Evolutionary conservation across 2,329 filamentous ascomycete genomes (phyloP).

Genomic region (Cordyceps farinosa): DNA sequence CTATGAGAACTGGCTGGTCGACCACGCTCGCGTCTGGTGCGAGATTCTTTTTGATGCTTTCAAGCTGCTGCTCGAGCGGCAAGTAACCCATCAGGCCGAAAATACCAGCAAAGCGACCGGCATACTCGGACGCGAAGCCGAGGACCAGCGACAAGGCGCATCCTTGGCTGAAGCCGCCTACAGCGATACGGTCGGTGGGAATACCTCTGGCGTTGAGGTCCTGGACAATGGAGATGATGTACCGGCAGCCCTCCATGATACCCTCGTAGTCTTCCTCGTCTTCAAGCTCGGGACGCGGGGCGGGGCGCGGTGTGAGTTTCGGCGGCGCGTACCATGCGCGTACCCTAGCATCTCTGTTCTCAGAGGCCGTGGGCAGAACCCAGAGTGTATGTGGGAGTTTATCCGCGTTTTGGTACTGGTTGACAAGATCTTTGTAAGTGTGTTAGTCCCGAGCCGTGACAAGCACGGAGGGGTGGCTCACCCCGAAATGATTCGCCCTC

Average conservation of each 20-base stretch:
- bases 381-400: neutral
- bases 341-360: constrained; percentile 9
- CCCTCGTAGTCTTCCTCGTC: constrained; percentile 11
- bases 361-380: neutral
- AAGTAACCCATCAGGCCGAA: constrained; percentile 4
- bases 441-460: neutral
- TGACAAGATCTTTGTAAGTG: neutral
- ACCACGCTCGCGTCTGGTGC: neutral
- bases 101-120: neutral
- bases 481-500: constrained; percentile 7
- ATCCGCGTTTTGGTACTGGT: neutral
- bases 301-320: neutral
- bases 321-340: neutral
- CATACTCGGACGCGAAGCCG: neutral
- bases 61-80: neutral
- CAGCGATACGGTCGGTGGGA: neutral
- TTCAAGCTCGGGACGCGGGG: constrained; percentile 5
- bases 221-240: neutral
- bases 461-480: neutral
- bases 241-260: constrained; percentile 2
- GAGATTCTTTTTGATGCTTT: neutral
- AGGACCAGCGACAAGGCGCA: constrained; percentile 1
- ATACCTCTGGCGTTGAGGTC: neutral
- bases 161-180: constrained; percentile 11
- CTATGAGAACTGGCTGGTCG: neutral